Evolutionary conservation across 2,329 filamentous ascomycete species (phyloP).

Genomic region (Lasiodiplodia hormozganensis): DNA sequence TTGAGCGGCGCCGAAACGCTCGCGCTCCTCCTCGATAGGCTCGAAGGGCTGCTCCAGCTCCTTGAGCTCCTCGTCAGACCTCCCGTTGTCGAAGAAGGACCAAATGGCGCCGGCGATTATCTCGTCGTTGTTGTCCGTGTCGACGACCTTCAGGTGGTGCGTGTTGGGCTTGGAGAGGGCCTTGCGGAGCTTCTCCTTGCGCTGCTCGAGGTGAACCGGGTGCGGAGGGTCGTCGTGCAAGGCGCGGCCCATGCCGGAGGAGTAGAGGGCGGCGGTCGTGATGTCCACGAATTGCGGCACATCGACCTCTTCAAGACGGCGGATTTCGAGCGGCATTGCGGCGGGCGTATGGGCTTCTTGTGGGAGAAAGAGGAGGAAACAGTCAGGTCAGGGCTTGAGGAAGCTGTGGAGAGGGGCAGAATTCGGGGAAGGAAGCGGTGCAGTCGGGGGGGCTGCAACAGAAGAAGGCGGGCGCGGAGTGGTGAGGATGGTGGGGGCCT

Average conservation of each 20-base stretch:
- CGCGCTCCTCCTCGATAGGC: slow-evolving; percentile 22
- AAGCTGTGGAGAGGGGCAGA: background rate
- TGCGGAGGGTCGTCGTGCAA: slow-evolving; percentile 34
- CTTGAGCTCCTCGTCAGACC: slow-evolving; percentile 32
- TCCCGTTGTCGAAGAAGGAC: slow-evolving; percentile 16
- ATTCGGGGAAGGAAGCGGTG: background rate
- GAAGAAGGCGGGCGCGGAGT: background rate
- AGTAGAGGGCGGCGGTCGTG: slow-evolving; percentile 39
- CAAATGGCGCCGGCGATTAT: slow-evolving; percentile 32
- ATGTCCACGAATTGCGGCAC: slow-evolving; percentile 40
- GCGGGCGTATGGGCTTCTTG: background rate
- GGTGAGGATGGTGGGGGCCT: slow-evolving; percentile 4
- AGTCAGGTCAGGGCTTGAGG: background rate
- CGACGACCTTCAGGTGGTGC: slow-evolving; percentile 29
- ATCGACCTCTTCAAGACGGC: slow-evolving; percentile 38
- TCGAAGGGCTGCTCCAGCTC: slow-evolving; percentile 25
- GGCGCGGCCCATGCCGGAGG: slow-evolving; percentile 36
- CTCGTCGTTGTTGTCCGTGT: slow-evolving; percentile 28
- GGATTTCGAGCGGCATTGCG: slow-evolving; percentile 46
- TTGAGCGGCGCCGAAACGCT: background rate
- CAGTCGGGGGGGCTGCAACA: background rate
- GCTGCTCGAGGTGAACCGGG: slow-evolving; percentile 35
- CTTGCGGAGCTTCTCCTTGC: slow-evolving; percentile 38
- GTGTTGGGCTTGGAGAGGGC: slow-evolving; percentile 39
- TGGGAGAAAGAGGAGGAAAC: background rate